Evolutionary conservation across 805 yeast species (phyloP).

Genomic region (Candida ulmi): DNA sequence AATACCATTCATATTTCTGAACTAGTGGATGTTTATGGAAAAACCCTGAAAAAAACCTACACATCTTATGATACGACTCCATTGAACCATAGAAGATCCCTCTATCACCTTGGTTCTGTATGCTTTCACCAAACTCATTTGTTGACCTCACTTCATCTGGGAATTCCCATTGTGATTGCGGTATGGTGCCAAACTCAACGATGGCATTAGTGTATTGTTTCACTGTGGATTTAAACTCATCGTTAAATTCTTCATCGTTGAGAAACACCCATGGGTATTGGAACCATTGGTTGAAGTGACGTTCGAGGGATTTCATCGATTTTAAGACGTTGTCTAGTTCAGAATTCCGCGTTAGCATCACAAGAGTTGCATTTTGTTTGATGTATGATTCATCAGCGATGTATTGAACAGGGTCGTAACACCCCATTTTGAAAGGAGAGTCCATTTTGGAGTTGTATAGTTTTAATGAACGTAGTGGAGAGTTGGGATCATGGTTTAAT

Average conservation of each 20-base stretch:
- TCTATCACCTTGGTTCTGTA: slow-evolving; percentile 76
- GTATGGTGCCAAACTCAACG: slow-evolving; percentile 69
- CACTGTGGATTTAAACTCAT: slow-evolving; percentile 52
- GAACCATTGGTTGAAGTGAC: slow-evolving; percentile 91
- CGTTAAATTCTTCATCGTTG: slow-evolving; percentile 68
- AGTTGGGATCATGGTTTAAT: not conserved
- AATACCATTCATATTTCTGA: slow-evolving; percentile 76
- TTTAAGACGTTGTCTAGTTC: slow-evolving; percentile 74
- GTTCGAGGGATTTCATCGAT: slow-evolving; percentile 70
- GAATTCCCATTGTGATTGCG: slow-evolving; percentile 64
- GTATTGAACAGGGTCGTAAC: slow-evolving; percentile 29
- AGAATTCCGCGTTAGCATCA: slow-evolving; percentile 74
- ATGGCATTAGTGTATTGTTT: slow-evolving; percentile 47
- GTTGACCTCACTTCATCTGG: slow-evolving; percentile 29
- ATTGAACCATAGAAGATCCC: slow-evolving; percentile 78
- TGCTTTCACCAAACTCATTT: slow-evolving; percentile 40
- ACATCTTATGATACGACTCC: slow-evolving; percentile 89
- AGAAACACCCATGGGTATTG: slow-evolving; percentile 89
- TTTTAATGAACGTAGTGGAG: not conserved
- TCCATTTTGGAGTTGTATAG: slow-evolving; percentile 25
- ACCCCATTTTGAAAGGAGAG: slow-evolving; percentile 50
- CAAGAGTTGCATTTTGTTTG: slow-evolving; percentile 69
- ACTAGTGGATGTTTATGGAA: slow-evolving; percentile 79
- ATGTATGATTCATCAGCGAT: not conserved
- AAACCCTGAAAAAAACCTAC: slow-evolving; percentile 82